Evolutionary conservation across 1,284 basidiomycete species (phyloP), one percentile per base, ranked within the genome.

Genomic region (Singerocomus rubriflavus): DNA sequence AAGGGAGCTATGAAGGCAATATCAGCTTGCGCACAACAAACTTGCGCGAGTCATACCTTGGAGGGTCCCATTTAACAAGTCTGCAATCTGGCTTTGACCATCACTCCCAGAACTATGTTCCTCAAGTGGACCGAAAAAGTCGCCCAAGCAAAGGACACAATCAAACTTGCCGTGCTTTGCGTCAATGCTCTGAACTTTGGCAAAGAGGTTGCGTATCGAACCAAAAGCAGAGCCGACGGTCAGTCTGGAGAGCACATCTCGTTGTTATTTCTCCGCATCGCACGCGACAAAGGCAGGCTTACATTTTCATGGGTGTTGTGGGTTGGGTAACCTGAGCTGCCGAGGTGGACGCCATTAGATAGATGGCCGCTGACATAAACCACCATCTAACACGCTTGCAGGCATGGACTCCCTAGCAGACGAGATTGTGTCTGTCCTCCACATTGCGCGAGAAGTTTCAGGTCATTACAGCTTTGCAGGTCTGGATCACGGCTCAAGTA

Each of bases 131-230:
- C 84, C 85, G 71, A 99, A 99, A 67, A 98, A 89, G 71, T 99
- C 94, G 6, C 96, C 95, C 4, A 83, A 74, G 58, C 93, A 88
- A 39, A 99, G 78, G 16, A 90, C 83, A 33, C 93, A 81, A 61
- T 93, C 87, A 65, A 99, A 99, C 60, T 92, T 93, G 49, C 95
- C 95, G 71, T 98, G 91, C 69, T 98, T 98, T 51, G 82, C 76
- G 72, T 99, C 85, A 62, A 98, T 95, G 17, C 84, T 76, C 46
- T 82, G 84, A 57, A 97, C 80, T 74, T 97, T 98, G 48, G 81
- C 67, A 59, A 92, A 85, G 14, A 97, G 73, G 13, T 84, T 80
- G 36, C 73, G 70, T 58, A 98, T 82, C 0, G 82, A 81, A 12
- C 93, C 93, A n/a, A 78, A 73, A 12, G 90, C 85, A 33, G 94